Base-by-base conservation (phyloP, 164 flowering plant genomes). In the Liquidambar formosana region DNA sequence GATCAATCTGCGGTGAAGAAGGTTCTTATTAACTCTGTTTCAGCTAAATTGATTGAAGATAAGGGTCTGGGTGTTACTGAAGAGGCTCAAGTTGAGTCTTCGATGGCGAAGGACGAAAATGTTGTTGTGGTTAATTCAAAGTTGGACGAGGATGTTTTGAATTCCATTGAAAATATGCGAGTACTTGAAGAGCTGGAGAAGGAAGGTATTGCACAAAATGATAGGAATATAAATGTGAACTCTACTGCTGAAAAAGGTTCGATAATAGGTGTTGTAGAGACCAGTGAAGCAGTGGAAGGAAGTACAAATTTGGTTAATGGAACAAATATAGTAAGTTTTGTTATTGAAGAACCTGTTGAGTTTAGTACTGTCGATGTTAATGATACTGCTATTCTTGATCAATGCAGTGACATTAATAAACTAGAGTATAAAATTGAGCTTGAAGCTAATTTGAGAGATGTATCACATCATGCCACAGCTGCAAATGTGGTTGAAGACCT, bases 361-460 rank as follows among this genome's bases (percentile, higher is more conserved):
- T 33, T 33, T 45, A 57, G 72, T 26, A 5, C 21, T 64, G 71
- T 19, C 43, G 49, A 0, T 18, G 58, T 16, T 67, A 69, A 51
- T 56, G 49, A 44, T 11, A 38, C 45, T 48, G 56, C 19, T 14
- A n/a, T 46, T 45, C 28, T 43, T 43, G 56, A 18, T 38, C 51
- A 19, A 15, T n/a, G 47, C 21, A 18, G 26, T 63, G 45, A 25
- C 27, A 62, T 54, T 27, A 61, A 26, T 28, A 60, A 64, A 64
- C 45, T 48, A 8, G 81, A 46, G 52, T 52, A 61, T 48, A 64
- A 66, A 59, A 41, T 5, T 49, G 75, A 64, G 51, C 49, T 67
- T 26, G 51, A 66, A 26, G 28, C 70, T 76, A 64, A 45, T 64
- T 71, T 62, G 47, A 73, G 45, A 71, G 58, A 63, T 5, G 33